phyloP scores from a whole-genome alignment of 306 rosid genomes.

The Alnus rubra region DNA sequence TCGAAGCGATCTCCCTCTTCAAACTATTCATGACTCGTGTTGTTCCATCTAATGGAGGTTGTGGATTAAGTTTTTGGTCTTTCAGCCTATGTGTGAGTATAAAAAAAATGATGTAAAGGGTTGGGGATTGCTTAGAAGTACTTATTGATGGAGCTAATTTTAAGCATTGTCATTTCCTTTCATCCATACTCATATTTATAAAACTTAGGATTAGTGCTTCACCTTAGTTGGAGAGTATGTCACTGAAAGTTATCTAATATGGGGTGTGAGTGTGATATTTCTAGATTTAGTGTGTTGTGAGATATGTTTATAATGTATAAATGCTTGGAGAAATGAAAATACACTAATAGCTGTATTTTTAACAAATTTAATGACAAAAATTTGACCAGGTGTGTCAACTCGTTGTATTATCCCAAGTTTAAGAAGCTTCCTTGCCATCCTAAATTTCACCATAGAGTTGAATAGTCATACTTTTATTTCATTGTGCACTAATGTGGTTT shows the following conservation, averaged over 20 bases:
- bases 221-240: background rate
- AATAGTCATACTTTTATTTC: conserved; percentile 12
- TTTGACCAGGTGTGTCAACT: background rate
- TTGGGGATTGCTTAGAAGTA: background rate
- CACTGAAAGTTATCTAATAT: background rate
- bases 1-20: too few relatives aligned
- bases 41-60: background rate
- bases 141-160: background rate
- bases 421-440: background rate
- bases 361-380: background rate
- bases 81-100: background rate
- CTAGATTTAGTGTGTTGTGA: too few relatives aligned
- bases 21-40: background rate
- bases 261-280: background rate
- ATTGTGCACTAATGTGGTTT: conserved; percentile 2
- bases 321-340: background rate
- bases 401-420: background rate
- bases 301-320: background rate
- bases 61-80: background rate
- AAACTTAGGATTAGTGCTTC: background rate
- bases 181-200: background rate
- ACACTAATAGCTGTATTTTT: background rate
- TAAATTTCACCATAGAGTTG: background rate
- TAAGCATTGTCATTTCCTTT: background rate
- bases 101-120: background rate